Evolutionary conservation across 306 rosid genomes (phyloP), one percentile per base, ranked within the genome.

Genomic region (Parietaria judaica): DNA sequence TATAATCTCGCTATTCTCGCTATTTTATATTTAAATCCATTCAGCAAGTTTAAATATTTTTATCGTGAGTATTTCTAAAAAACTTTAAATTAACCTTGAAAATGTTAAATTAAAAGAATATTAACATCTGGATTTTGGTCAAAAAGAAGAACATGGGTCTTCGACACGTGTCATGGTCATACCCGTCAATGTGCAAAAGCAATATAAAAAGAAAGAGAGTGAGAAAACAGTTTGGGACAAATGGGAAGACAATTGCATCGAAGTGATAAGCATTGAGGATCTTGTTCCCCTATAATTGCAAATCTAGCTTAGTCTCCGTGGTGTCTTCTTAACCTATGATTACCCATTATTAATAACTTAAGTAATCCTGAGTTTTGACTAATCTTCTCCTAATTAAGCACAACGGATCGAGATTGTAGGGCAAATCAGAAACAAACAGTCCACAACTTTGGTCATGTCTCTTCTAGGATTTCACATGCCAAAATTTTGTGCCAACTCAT

Each of bases 141-240:
- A 77, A 74, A 76, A 60, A 36, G 73, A 62, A 59, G 84, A 83
- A 69, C 81, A 78, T 75, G 86, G 85, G 85, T 83, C 71, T 54
- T 54, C 69, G 81, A 84, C 83, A 79, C 75, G 74, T 76, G 72
- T 72, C 77, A 51, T 67, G 87, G 75, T 68, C 57, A 63, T 16
- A 60, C 68, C 80, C 78, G 78, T 74, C 67, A 23, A 23, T 23
- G 31, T 23, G 75, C 70, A 59, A 36, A 59, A 71, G 56, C 39
- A 17, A 48, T 37, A 15, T 65, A 66, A 59, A 65, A 70, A 76
- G 51, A 70, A 71, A 45, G 36, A 62, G 78, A 73, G 73, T 67
- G 67, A 6, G 86, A 77, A 76, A 85, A 85, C 88, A 88, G 86
- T 83, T 63, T 75, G 83, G 71, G 84, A 78, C 78, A 85, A 81